Percentiles rank a stretch among this genome's conserved stretches.
These are phyloP conservation scores for Esteya vermicola DNA, from an alignment of 2,329 filamentous ascomycete species.

Conservation along the genomic window DNA sequence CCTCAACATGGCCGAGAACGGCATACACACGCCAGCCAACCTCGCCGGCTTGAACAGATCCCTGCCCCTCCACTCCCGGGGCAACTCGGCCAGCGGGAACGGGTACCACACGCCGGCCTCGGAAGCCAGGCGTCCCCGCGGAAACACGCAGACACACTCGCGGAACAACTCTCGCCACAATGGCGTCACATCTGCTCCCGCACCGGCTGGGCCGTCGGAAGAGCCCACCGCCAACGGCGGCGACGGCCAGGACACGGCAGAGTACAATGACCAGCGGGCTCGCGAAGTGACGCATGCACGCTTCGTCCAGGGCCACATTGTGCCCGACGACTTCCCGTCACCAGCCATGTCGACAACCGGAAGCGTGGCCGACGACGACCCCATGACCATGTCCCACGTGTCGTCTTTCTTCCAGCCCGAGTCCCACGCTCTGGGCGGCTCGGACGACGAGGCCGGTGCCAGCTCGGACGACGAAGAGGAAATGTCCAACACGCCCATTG, in stretches of 20 bases:
- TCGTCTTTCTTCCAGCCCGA: conserved; percentile 66
- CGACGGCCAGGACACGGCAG: conserved; percentile 18
- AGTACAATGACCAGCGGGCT: conserved; percentile 68
- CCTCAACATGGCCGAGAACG: conserved; percentile 50
- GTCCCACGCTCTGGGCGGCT: conserved; percentile 63
- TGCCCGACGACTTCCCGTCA: conserved; percentile 84
- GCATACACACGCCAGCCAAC: conserved; percentile 31
- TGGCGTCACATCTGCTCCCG: too few species aligned
- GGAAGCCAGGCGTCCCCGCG: neutral
- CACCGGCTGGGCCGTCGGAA: too few species aligned
- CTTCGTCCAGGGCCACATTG: conserved; percentile 85
- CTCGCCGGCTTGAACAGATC: too few species aligned
- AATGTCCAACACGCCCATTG: conserved; percentile 47
- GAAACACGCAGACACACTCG: neutral
- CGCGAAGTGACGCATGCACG: conserved; percentile 84
- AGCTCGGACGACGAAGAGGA: conserved; percentile 89
- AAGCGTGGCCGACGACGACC: conserved; percentile 55
- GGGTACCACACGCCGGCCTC: neutral
- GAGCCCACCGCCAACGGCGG: conserved; percentile 18
- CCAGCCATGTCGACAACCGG: conserved; percentile 57
- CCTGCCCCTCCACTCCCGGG: conserved; percentile 3
- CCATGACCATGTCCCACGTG: conserved; percentile 66
- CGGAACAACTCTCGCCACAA: too few species aligned
- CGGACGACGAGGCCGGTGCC: conserved; percentile 65
- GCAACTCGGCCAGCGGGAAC: neutral